A percentile compares a stretch with the other conserved stretches of the same genome.
Conservation (phyloP, 257 asterid genomes). For the Haberlea rhodopensis region DNA sequence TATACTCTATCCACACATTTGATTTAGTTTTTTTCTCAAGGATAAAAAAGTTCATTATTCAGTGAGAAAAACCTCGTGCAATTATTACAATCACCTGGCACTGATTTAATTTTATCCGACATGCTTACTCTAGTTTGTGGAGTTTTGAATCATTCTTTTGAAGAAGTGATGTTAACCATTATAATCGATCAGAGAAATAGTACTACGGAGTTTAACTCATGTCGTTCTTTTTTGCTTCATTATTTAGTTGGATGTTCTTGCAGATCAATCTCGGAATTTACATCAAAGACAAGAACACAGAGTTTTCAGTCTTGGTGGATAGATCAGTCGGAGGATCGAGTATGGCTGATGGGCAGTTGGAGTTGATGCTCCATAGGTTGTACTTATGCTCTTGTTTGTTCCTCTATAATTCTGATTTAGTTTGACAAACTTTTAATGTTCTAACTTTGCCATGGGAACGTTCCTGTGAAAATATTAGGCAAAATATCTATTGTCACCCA, state of each 20-base stretch:
- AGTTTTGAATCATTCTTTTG: not conserved
- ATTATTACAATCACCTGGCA: not conserved
- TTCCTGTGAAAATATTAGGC: constrained; percentile 5
- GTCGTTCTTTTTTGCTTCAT: constrained; percentile 5
- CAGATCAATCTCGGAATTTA: constrained; percentile 93
- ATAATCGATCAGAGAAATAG: not conserved
- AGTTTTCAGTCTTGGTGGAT: constrained; percentile 89
- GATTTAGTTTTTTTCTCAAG: not conserved
- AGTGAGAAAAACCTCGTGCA: not conserved
- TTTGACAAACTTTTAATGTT: not conserved
- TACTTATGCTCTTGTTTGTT: not conserved
- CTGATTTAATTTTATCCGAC: not conserved
- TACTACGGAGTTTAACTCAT: not conserved
- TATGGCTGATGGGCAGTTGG: constrained; percentile 76
- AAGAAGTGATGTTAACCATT: not conserved
- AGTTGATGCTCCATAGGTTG: constrained; percentile 92
- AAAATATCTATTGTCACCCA: not conserved
- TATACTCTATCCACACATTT: not conserved
- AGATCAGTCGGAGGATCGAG: constrained; percentile 97
- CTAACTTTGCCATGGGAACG: not conserved
- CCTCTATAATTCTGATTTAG: not conserved
- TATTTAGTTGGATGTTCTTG: constrained; percentile 9
- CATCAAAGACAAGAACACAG: constrained; percentile 69
- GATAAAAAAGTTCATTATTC: not conserved
- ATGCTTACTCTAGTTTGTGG: not conserved